These are phyloP conservation scores for Gentiana macrophylla DNA, from an alignment of 257 asterid genomes.

Conservation along the genomic window DNA sequence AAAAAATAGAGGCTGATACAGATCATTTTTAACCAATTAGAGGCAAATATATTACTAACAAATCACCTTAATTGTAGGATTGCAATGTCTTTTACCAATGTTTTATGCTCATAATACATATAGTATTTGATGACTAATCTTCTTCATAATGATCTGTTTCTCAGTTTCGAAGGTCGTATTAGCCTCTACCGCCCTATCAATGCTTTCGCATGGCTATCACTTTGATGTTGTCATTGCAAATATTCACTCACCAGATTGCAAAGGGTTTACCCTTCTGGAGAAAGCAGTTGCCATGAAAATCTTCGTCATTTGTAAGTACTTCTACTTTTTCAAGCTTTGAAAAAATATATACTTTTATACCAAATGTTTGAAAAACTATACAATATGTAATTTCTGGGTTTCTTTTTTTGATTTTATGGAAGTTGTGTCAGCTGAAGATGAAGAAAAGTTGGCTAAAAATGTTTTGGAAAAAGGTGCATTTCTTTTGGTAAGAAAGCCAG, in stretches of 20 bases:
- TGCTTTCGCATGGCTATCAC: constrained; percentile 1
- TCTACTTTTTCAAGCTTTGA: background rate
- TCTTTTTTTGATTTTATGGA: background rate
- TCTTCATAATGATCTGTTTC: background rate
- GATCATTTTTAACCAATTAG: background rate
- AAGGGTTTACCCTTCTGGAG: constrained; percentile 5
- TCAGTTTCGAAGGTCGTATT: constrained; percentile 14
- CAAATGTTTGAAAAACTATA: background rate
- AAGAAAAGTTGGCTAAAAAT: background rate
- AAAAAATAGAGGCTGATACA: background rate
- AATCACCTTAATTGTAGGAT: background rate
- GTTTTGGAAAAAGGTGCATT: constrained; percentile 8
- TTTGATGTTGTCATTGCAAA: constrained; percentile 14
- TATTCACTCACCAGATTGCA: constrained; percentile 9
- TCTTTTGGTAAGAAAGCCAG: constrained; percentile 6
- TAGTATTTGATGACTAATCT: background rate
- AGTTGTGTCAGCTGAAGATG: constrained; percentile 6
- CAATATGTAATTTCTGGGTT: background rate
- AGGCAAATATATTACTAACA: background rate
- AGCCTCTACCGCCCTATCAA: constrained; percentile 7
- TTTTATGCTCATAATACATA: background rate
- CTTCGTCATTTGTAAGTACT: constrained; percentile 7
- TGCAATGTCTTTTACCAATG: background rate
- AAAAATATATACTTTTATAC: too few species aligned
- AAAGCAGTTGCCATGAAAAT: background rate